Conservation (phyloP, 1,284 basidiomycete genomes). For the Malassezia sp. region DNA sequence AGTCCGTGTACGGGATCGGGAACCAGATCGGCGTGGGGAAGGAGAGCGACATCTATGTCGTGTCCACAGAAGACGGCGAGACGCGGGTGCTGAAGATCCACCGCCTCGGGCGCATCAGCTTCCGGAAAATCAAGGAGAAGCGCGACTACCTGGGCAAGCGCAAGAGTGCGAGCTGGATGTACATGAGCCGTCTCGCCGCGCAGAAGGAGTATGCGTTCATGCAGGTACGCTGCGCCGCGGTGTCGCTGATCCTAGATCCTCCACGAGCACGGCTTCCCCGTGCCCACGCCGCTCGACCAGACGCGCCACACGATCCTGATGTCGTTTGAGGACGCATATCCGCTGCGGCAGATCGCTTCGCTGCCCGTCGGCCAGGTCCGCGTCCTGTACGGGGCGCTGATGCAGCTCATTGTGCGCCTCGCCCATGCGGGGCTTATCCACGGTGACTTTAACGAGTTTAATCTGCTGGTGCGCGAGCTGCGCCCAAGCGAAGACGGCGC, state of each 20-base stretch:
- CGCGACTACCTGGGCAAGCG: slow-evolving; percentile 92
- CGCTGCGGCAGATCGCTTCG: slow-evolving; percentile 82
- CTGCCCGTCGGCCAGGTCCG: slow-evolving; percentile 63
- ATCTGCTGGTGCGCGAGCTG: slow-evolving; percentile 70
- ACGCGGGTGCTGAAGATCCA: slow-evolving; percentile 86
- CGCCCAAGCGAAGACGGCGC: slow-evolving; percentile 2
- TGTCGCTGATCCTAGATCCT: slow-evolving; percentile 58
- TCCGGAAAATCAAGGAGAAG: slow-evolving; percentile 91
- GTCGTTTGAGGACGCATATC: slow-evolving; percentile 88
- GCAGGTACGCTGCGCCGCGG: slow-evolving; percentile 61
- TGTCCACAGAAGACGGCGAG: slow-evolving; percentile 68
- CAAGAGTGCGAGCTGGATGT: slow-evolving; percentile 97
- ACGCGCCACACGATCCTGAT: slow-evolving; percentile 88
- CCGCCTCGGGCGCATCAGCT: slow-evolving; percentile 84
- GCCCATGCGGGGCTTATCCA: slow-evolving; percentile 88
- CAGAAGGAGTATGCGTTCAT: slow-evolving; percentile 98
- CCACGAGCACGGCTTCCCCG: slow-evolving; percentile 84
- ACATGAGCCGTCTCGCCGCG: slow-evolving; percentile 89
- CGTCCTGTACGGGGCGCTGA: slow-evolving; percentile 77
- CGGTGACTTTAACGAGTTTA: slow-evolving; percentile 99
- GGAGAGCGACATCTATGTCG: slow-evolving; percentile 92
- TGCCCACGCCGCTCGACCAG: slow-evolving; percentile 86
- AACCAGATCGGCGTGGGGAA: slow-evolving; percentile 98
- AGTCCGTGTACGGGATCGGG: slow-evolving; percentile 55
- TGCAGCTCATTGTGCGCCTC: slow-evolving; percentile 91